Conservation (phyloP, 176 grass and related monocot species). For the Aegilops tauschii region DNA sequence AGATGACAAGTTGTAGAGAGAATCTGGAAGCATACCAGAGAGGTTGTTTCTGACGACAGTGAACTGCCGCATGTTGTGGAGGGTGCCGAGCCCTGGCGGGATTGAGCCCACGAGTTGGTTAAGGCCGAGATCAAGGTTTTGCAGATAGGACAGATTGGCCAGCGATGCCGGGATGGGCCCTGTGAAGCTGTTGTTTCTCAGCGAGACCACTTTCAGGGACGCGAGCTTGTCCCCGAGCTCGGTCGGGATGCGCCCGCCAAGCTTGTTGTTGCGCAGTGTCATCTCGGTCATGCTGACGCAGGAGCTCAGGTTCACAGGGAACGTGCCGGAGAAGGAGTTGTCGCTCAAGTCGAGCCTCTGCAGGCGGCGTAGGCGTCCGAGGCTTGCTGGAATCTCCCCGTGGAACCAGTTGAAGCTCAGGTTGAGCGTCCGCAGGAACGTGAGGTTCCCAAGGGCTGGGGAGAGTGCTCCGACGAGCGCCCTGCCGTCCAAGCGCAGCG, state of each 20-base stretch:
- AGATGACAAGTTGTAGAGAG: background rate
- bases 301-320: background rate
- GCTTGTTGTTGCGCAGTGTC: background rate
- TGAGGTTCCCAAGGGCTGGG: background rate
- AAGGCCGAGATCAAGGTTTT: background rate
- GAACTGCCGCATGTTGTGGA: background rate
- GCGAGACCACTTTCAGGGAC: background rate
- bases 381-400: background rate
- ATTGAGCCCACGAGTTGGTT: background rate
- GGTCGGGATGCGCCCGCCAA: background rate
- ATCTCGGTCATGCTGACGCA: background rate
- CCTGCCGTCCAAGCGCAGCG: background rate
- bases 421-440: background rate
- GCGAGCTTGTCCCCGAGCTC: background rate
- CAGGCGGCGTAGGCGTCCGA: accelerated
- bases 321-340: background rate
- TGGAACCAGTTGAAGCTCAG: background rate
- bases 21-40: background rate
- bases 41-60: background rate
- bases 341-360: background rate
- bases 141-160: background rate
- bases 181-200: background rate
- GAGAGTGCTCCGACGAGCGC: background rate
- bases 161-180: background rate
- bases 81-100: background rate